Base-by-base conservation (phyloP, 2,329 filamentous ascomycete species). In the Tolypocladium tropicale region DNA sequence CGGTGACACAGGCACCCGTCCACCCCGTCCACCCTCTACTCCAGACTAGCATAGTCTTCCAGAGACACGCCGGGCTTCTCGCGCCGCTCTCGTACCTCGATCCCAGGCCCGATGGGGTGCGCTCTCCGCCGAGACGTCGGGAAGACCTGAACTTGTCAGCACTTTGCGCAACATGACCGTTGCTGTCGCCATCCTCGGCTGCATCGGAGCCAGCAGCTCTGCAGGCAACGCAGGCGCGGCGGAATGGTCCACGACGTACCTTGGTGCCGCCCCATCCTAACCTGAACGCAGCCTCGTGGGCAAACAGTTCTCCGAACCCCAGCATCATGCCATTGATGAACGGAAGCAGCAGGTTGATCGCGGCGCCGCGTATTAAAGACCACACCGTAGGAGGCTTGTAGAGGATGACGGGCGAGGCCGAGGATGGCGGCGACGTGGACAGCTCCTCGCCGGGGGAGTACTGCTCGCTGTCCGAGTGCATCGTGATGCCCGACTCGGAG, bases 281-380 rank as follows among this genome's bases (percentile, higher is more conserved):
- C 66, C 93, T 79, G 68, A 93, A 99, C 2, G 94, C 94, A 53
- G 90, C 87, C 76, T 99, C 94, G 68, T 99, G 94, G 55, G 94
- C 94, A 72, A 99, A 93, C 53, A 99, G 75, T 75, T 99, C 94
- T 63, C 94, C 94, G 67, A 99, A 96, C 2, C 94, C 94, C 66
- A 99, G 75, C 94, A 99, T 99, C 78, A 99, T 82, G 51, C 94
- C 94, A 74, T 99, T 99, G 67, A 99, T 84, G 67, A 99, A 99
- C 0, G 94, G 94, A 23, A 99, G 75, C 1, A 99, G 66, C n/a
- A 99, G 77, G 70, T 99, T 99, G 74, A 99, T 99, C 6, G 92
- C 91, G 18, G 91, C 90, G 39, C 94, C 90, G 55, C 93, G 84
- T 55, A 96, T 62, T 60, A 99, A 72, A 11, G 89, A 85, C 89